These are phyloP conservation scores for Raphanus hybrid DNA, from an alignment of 441 rosid species.

Conservation along the genomic window DNA sequence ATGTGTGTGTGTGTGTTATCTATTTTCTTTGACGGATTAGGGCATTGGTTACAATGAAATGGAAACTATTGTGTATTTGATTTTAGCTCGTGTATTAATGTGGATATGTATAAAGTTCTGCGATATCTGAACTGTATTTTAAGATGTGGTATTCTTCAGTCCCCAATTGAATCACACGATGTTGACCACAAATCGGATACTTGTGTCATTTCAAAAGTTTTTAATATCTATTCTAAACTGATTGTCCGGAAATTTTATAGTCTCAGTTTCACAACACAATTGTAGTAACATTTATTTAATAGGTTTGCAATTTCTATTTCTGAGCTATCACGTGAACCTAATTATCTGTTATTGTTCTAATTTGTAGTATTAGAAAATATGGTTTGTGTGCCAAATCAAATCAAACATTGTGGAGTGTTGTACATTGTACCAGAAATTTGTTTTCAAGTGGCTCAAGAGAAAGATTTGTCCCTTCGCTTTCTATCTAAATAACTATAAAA, in stretches of 20 bases:
- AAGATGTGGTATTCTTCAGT: constrained; percentile 4
- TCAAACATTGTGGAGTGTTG: constrained; percentile 42
- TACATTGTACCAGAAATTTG: constrained; percentile 38
- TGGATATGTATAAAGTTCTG: constrained; percentile 14
- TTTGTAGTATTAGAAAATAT: constrained; percentile 28
- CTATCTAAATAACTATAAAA: not conserved
- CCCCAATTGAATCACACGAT: not conserved
- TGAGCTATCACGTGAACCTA: constrained; percentile 7
- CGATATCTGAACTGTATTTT: constrained; percentile 10
- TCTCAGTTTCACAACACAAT: constrained; percentile 7
- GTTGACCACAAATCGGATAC: not conserved
- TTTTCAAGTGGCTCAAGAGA: constrained; percentile 38
- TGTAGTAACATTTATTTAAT: constrained; percentile 8
- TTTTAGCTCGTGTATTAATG: not conserved
- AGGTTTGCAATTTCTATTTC: constrained; percentile 24
- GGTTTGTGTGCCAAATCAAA: constrained; percentile 40
- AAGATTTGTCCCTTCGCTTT: constrained; percentile 25
- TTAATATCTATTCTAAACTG: not conserved
- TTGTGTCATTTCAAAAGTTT: not conserved
- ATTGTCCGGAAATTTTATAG: not conserved
- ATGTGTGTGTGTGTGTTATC: not conserved
- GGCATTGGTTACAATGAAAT: constrained; percentile 16
- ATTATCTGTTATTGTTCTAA: not conserved
- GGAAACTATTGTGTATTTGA: constrained; percentile 13
- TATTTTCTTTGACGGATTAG: constrained; percentile 9